Percentiles rank a stretch among this genome's conserved stretches.
Conservation (phyloP, 768 basidiomycete genomes). For the Collybia nuda region DNA sequence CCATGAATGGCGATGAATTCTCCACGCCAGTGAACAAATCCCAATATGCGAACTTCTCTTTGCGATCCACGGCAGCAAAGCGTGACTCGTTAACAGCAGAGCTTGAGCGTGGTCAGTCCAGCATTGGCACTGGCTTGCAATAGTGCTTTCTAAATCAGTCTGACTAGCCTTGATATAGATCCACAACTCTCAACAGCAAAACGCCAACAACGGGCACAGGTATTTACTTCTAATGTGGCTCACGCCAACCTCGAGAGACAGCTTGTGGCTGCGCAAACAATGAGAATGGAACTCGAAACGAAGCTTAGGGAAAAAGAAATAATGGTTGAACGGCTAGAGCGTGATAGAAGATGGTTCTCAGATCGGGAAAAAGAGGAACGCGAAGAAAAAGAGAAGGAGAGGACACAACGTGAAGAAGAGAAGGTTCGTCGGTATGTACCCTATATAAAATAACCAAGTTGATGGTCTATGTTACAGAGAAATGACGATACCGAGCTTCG, state of each 20-base stretch:
- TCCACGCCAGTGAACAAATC: not conserved
- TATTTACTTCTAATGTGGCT: slow-evolving; percentile 59
- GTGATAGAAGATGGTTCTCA: slow-evolving; percentile 66
- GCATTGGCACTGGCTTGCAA: not conserved
- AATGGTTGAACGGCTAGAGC: slow-evolving; percentile 63
- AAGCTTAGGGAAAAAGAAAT: slow-evolving; percentile 67
- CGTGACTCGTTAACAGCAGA: slow-evolving; percentile 7
- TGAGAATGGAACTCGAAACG: slow-evolving; percentile 64
- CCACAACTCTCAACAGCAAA: slow-evolving; percentile 67
- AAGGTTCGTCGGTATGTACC: slow-evolving; percentile 45
- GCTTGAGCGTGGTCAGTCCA: slow-evolving; percentile 5
- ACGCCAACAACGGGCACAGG: slow-evolving; percentile 63
- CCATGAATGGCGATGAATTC: slow-evolving; percentile 1
- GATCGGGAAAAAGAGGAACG: slow-evolving; percentile 70
- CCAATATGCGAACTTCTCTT: not conserved
- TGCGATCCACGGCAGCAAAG: slow-evolving; percentile 1
- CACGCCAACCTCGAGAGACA: slow-evolving; percentile 70
- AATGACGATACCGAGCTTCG: slow-evolving; percentile 53
- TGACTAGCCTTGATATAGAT: slow-evolving; percentile 36
- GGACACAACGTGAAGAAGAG: slow-evolving; percentile 48
- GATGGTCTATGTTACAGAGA: slow-evolving; percentile 28
- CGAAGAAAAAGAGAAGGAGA: slow-evolving; percentile 64
- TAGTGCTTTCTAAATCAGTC: not conserved
- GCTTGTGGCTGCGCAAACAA: slow-evolving; percentile 57
- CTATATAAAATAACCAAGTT: not conserved